Percentiles rank a stretch among this genome's conserved stretches.
Evolutionary conservation across 2,329 filamentous ascomycete species (phyloP).

Genomic region (Beauveria brongniartii): DNA sequence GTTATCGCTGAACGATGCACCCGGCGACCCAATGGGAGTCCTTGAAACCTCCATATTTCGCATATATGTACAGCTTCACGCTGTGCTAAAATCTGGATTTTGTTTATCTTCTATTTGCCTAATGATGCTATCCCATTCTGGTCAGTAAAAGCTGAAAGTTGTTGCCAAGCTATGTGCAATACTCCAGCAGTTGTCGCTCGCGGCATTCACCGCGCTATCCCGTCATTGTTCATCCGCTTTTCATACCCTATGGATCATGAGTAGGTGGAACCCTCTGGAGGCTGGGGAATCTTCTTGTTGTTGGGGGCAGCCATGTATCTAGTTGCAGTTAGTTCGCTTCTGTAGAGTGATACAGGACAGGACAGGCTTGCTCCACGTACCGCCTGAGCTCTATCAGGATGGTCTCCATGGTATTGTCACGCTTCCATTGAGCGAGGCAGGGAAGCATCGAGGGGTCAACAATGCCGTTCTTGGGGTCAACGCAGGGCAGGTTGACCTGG

Average conservation of each 20-base stretch:
- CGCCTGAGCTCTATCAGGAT: conserved; percentile 79
- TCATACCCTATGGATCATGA: conserved; percentile 17
- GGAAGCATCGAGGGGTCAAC: conserved; percentile 79
- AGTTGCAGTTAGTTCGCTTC: conserved; percentile 4
- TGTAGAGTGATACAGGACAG: background rate
- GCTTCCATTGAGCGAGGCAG: conserved; percentile 83
- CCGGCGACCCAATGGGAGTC: background rate
- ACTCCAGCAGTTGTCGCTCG: background rate
- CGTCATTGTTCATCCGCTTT: background rate
- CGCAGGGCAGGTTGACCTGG: conserved; percentile 93
- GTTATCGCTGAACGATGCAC: background rate
- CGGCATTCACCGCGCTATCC: background rate
- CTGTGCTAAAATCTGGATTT: background rate
- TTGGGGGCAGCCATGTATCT: conserved; percentile 89
- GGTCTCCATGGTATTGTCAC: conserved; percentile 92
- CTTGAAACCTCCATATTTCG: background rate
- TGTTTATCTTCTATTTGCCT: background rate
- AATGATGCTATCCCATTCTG: background rate
- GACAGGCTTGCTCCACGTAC: conserved; percentile 32
- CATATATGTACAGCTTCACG: background rate
- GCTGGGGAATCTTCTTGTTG: conserved; percentile 94
- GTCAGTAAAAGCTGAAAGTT: background rate
- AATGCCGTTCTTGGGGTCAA: conserved; percentile 70
- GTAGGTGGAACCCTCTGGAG: conserved; percentile 67
- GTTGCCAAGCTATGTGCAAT: background rate